These are phyloP conservation scores for Lagenidium giganteum DNA, from an alignment of 352 stramenopile species.

Conservation along the genomic window DNA sequence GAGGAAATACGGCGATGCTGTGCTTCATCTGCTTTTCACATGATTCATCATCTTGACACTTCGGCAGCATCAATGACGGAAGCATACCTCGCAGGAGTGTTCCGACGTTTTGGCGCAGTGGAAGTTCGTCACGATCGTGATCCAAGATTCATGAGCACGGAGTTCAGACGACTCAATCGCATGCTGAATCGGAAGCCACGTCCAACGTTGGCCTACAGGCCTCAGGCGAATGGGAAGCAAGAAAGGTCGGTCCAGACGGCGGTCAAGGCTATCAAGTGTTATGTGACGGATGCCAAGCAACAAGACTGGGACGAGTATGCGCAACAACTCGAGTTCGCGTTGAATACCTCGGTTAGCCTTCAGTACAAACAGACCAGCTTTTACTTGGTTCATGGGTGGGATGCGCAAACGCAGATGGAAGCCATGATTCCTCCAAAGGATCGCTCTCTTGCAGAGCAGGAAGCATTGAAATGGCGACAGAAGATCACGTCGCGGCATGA, in stretches of 20 bases:
- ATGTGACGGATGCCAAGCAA: constrained; percentile 7
- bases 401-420: constrained; percentile 5
- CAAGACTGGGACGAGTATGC: constrained; percentile 16
- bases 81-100: too few relatives aligned
- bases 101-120: too few relatives aligned
- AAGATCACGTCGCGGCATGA: neutral
- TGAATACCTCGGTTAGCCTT: constrained; percentile 17
- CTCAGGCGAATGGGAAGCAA: constrained; percentile 7
- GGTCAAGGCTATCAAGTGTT: too few relatives aligned
- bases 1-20: constrained; percentile 2
- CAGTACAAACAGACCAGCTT: constrained; percentile 8
- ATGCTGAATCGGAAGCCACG: too few relatives aligned
- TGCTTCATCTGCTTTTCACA: constrained; percentile 2
- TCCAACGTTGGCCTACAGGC: constrained; percentile 8
- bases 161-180: too few relatives aligned
- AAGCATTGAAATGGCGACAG: neutral
- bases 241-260: constrained; percentile 12
- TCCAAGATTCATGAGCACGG: too few relatives aligned
- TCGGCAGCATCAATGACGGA: too few relatives aligned
- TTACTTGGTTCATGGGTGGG: constrained; percentile 18
- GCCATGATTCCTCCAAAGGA: constrained; percentile 1
- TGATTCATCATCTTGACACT: constrained; percentile 2
- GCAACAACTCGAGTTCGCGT: constrained; percentile 7
- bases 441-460: neutral
- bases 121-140: too few relatives aligned